These are phyloP conservation scores for Vitis rupestris DNA, from an alignment of 164 flowering plant genomes.

Conservation along the genomic window DNA sequence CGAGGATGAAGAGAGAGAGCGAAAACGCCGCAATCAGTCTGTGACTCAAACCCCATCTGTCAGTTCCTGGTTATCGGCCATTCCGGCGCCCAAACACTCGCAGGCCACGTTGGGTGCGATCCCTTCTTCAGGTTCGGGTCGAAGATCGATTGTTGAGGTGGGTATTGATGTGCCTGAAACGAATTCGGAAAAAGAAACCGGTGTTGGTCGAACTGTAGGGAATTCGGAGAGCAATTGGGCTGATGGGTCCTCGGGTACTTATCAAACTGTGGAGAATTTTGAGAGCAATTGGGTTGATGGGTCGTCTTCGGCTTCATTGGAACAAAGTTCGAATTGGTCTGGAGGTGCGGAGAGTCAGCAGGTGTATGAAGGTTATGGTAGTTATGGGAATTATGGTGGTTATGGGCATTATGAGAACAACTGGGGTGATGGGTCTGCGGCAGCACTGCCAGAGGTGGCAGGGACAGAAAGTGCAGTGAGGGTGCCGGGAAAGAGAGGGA, in stretches of 20 bases:
- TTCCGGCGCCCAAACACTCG: constrained; percentile 77
- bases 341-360: constrained; percentile 19
- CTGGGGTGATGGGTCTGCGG: constrained; percentile 32
- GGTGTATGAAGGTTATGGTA: constrained; percentile 21
- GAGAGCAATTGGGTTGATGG: constrained; percentile 4
- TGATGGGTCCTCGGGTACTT: constrained; percentile 4
- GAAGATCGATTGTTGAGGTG: constrained; percentile 59
- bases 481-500: constrained; percentile 61
- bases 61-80: constrained; percentile 51
- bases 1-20: constrained; percentile 40
- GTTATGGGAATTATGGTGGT: constrained; percentile 15
- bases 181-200: constrained; percentile 1
- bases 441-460: constrained; percentile 8
- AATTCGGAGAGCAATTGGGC: not conserved
- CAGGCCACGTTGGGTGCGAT: constrained; percentile 39
- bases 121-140: constrained; percentile 40
- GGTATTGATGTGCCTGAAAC: constrained; percentile 29
- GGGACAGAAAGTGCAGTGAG: constrained; percentile 23
- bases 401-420: constrained; percentile 34
- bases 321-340: constrained; percentile 13
- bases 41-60: constrained; percentile 32
- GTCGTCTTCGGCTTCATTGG: not conserved
- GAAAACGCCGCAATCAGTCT: constrained; percentile 26
- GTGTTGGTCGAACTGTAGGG: not conserved
- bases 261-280: not conserved